These are phyloP conservation scores for Kwoniella shivajii DNA, from an alignment of 1,284 basidiomycete genomes.

Conservation along the genomic window DNA sequence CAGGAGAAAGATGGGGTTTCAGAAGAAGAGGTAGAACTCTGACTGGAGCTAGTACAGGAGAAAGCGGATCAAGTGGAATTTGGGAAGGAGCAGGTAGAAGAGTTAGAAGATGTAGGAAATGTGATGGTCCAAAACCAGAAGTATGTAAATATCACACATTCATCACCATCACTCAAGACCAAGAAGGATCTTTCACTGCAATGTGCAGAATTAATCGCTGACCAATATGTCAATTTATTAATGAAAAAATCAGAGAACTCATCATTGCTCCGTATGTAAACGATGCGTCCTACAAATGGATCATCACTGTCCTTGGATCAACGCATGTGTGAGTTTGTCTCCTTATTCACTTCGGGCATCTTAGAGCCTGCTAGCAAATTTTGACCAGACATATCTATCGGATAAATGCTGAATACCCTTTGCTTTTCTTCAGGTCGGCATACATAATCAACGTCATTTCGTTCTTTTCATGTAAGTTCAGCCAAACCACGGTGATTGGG, in stretches of 20 bases:
- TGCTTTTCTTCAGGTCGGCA: slow-evolving; percentile 62
- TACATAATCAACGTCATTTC: slow-evolving; percentile 95
- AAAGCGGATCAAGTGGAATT: slow-evolving; percentile 9
- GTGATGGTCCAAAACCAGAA: slow-evolving; percentile 74
- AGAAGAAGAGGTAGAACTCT: slow-evolving; percentile 14
- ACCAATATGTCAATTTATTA: neutral
- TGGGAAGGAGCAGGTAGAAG: slow-evolving; percentile 21
- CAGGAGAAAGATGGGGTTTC: slow-evolving; percentile 38
- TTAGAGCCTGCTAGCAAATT: no score
- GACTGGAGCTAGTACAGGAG: slow-evolving; percentile 6
- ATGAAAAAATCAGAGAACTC: slow-evolving; percentile 68
- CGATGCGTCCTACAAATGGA: slow-evolving; percentile 91
- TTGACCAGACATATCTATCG: no score
- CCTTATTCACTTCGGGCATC: no score
- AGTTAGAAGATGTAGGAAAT: slow-evolving; percentile 68
- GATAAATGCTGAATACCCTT: neutral
- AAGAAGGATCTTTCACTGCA: no score
- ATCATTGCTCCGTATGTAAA: slow-evolving; percentile 93
- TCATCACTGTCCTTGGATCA: slow-evolving; percentile 94
- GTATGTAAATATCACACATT: no score
- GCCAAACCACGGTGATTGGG: neutral
- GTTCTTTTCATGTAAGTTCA: slow-evolving; percentile 81
- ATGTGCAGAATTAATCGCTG: no score
- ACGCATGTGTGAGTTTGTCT: slow-evolving; percentile 70
- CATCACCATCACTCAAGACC: no score